phyloP scores from a whole-genome alignment of 2,329 filamentous ascomycete species.

The Huntiella savannae region DNA sequence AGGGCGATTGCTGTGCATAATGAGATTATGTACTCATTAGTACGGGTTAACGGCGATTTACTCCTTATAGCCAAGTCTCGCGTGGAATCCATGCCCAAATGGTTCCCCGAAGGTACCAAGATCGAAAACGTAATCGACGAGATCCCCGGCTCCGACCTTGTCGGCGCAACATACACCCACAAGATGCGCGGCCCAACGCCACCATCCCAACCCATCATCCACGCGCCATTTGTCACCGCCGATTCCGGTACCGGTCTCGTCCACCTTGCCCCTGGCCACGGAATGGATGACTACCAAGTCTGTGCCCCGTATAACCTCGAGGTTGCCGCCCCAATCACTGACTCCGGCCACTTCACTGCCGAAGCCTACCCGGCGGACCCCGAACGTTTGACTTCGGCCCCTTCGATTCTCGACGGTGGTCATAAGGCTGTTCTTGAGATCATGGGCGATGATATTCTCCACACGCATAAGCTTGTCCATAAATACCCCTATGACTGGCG shows the following conservation, averaged over 20 bases:
- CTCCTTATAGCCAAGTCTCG: conserved; percentile 55
- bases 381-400: conserved; percentile 41
- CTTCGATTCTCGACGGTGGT: conserved; percentile 53
- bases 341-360: conserved; percentile 60
- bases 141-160: conserved; percentile 46
- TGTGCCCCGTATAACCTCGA: conserved; percentile 53
- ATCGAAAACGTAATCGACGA: conserved; percentile 30
- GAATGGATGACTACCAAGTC: conserved; percentile 85
- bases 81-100: conserved; percentile 36
- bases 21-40: conserved; percentile 53
- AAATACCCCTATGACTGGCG: conserved; percentile 98
- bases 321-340: conserved; percentile 66
- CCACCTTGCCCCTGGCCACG: conserved; percentile 83
- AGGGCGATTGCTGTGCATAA: conserved; percentile 66
- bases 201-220: conserved; percentile 48
- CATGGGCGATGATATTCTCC: conserved; percentile 45
- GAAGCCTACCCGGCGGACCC: conserved; percentile 59
- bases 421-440: conserved; percentile 50
- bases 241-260: conserved; percentile 91
- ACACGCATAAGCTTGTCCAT: conserved; percentile 55
- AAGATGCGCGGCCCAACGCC: conserved; percentile 42
- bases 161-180: conserved; percentile 49
- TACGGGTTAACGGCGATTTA: conserved; percentile 36
- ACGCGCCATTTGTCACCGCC: conserved; percentile 74
- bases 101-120: conserved; percentile 27